Evolutionary conservation across 371 early-diverging fungal genomes (phyloP).

Genomic region (Mucor plumbeus): DNA sequence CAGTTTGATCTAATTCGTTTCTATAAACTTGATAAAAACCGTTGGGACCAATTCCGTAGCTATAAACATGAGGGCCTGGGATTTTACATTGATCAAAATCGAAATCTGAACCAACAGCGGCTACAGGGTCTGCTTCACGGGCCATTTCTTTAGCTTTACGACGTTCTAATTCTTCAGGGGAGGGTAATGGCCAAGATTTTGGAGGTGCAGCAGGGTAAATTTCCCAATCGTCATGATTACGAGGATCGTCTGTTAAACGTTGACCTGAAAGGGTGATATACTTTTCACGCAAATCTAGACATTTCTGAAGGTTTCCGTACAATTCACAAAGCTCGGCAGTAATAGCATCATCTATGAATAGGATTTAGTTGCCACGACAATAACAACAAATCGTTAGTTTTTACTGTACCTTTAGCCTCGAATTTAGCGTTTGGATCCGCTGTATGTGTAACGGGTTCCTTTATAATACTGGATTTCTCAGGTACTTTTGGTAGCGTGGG

Average conservation of each 20-base stretch:
- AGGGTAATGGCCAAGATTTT: conserved; percentile 71
- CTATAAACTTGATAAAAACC: conserved; percentile 44
- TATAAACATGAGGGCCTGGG: conserved; percentile 58
- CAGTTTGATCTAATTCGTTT: conserved; percentile 28
- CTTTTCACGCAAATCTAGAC: conserved; percentile 83
- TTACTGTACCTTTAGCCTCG: conserved; percentile 15
- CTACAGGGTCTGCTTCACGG: conserved; percentile 58
- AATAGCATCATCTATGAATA: conserved; percentile 48
- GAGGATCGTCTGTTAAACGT: conserved; percentile 87
- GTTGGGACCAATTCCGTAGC: conserved; percentile 34
- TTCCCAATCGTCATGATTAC: conserved; percentile 79
- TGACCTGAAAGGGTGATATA: conserved; percentile 86
- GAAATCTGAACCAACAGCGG: conserved; percentile 65
- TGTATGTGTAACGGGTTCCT: conserved; percentile 7
- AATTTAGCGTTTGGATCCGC: conserved; percentile 16
- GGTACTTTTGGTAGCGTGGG: conserved; percentile 9
- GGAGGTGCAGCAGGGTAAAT: conserved; percentile 92
- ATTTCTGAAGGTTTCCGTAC: conserved; percentile 64
- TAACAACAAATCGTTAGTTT: neutral
- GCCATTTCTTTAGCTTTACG: conserved; percentile 51
- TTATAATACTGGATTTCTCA: conserved; percentile 7
- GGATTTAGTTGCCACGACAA: neutral
- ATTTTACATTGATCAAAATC: conserved; percentile 65
- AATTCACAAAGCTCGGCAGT: conserved; percentile 58
- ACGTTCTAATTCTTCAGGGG: conserved; percentile 53